These are phyloP conservation scores for Cercospora zeina DNA, from an alignment of 2,329 filamentous ascomycete species.

Conservation along the genomic window DNA sequence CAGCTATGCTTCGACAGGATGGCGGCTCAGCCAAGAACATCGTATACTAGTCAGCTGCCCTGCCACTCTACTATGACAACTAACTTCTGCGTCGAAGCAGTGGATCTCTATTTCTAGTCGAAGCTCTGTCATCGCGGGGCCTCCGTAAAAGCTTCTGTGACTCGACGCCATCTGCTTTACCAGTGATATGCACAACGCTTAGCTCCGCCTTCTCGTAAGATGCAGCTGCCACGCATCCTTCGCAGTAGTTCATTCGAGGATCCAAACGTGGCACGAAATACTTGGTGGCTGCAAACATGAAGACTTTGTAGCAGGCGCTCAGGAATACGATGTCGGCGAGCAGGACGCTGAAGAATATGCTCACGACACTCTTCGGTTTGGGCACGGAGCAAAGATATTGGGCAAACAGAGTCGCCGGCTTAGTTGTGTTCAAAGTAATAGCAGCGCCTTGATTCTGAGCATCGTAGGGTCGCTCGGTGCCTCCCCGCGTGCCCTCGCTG, in stretches of 20 bases:
- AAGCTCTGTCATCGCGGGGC: too few species aligned
- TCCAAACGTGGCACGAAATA: constrained; percentile 9
- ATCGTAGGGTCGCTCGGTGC: constrained; percentile 2
- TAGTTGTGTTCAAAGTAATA: background rate
- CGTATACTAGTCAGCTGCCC: too few species aligned
- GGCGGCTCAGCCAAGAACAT: too few species aligned
- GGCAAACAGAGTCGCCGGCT: constrained; percentile 10
- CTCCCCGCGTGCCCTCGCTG: background rate
- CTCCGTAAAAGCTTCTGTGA: too few species aligned
- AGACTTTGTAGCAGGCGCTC: constrained; percentile 11
- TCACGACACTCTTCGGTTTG: constrained; percentile 14
- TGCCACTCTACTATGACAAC: too few species aligned
- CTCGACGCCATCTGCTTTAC: too few species aligned
- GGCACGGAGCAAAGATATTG: constrained; percentile 22
- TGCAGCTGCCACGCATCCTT: constrained; percentile 12
- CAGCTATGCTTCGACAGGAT: too few species aligned
- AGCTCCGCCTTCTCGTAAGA: too few species aligned
- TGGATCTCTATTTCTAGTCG: too few species aligned
- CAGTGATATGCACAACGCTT: too few species aligned
- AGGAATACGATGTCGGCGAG: constrained; percentile 19
- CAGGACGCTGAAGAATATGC: constrained; percentile 14
- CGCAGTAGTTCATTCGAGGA: constrained; percentile 6
- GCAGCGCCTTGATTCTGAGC: background rate
- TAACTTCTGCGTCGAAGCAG: too few species aligned
- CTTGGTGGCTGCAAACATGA: constrained; percentile 6